Percentiles rank a stretch among this genome's conserved stretches.
Evolutionary conservation across 768 basidiomycete genomes (phyloP).

Genomic region (Boletus subcaerulescens): DNA sequence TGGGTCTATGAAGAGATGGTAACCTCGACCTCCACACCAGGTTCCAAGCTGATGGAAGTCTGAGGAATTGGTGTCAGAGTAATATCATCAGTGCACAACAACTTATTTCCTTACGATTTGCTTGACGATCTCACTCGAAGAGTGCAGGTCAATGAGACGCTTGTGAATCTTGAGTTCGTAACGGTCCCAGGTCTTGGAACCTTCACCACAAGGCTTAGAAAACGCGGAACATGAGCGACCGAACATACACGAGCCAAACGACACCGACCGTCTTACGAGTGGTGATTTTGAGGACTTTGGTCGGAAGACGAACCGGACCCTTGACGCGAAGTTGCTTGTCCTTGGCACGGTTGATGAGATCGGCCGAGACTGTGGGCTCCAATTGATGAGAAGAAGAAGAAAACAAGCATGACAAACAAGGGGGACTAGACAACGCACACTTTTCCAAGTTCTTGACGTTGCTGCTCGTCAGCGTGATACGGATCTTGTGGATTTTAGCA

Average conservation of each 20-base stretch:
- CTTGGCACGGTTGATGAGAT: constrained; percentile 98
- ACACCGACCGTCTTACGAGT: constrained; percentile 93
- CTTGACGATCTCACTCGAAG: constrained; percentile 98
- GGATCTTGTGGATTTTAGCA: constrained; percentile 97
- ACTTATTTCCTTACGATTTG: constrained; percentile 78
- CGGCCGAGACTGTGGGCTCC: constrained; percentile 74
- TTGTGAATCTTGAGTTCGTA: constrained; percentile 99
- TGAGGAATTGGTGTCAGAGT: constrained; percentile 32
- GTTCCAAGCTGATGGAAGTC: constrained; percentile 98
- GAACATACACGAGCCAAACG: neutral
- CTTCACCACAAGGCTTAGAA: constrained; percentile 94
- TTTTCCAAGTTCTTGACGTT: constrained; percentile 99
- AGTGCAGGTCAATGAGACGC: constrained; percentile 98
- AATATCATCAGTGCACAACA: neutral
- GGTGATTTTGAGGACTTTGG: constrained; percentile 98
- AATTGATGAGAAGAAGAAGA: neutral
- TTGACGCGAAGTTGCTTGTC: constrained; percentile 99
- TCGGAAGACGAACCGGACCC: constrained; percentile 97
- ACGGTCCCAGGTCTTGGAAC: constrained; percentile 99
- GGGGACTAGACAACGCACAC: constrained; percentile 50
- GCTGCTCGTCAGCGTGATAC: constrained; percentile 97
- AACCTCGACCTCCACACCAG: constrained; percentile 98
- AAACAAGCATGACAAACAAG: neutral
- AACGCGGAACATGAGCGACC: neutral
- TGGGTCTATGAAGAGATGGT: constrained; percentile 75